Evolutionary conservation across 768 basidiomycete species (phyloP).

Genomic region (Serpula lacrymans): DNA sequence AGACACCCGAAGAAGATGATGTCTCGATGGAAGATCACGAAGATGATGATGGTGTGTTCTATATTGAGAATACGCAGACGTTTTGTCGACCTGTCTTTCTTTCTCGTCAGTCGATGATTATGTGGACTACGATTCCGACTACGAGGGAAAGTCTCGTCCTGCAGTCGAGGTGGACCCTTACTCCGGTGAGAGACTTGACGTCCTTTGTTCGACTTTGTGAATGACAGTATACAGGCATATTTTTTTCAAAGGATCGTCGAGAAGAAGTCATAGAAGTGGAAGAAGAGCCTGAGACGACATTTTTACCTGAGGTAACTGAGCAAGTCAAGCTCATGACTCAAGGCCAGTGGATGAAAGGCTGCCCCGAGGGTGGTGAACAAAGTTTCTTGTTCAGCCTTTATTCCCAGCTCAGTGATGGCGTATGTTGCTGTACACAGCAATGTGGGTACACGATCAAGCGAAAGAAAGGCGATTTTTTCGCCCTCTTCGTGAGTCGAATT

Average conservation of each 20-base stretch:
- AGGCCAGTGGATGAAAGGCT: constrained; percentile 97
- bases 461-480: constrained; percentile 77
- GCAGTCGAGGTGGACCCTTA: constrained; percentile 80
- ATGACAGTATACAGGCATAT: constrained; percentile 56
- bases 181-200: constrained; percentile 50
- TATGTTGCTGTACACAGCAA: constrained; percentile 67
- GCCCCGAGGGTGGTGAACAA: constrained; percentile 91
- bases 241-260: constrained; percentile 91
- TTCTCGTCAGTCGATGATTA: constrained; percentile 47
- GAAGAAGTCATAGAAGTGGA: constrained; percentile 93
- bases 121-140: constrained; percentile 83
- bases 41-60: constrained; percentile 46
- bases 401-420: constrained; percentile 60
- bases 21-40: constrained; percentile 46
- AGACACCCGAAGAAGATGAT: constrained; percentile 61
- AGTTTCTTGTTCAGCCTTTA: constrained; percentile 85
- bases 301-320: constrained; percentile 41
- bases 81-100: constrained; percentile 10
- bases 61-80: background rate
- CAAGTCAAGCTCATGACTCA: constrained; percentile 71
- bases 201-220: constrained; percentile 3
- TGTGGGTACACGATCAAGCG: constrained; percentile 65
- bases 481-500: constrained; percentile 64
- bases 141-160: constrained; percentile 44
- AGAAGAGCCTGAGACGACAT: constrained; percentile 60